Evolutionary conservation across 495 filamentous ascomycete genomes (phyloP).

Genomic region (Aspergillus affinis): DNA sequence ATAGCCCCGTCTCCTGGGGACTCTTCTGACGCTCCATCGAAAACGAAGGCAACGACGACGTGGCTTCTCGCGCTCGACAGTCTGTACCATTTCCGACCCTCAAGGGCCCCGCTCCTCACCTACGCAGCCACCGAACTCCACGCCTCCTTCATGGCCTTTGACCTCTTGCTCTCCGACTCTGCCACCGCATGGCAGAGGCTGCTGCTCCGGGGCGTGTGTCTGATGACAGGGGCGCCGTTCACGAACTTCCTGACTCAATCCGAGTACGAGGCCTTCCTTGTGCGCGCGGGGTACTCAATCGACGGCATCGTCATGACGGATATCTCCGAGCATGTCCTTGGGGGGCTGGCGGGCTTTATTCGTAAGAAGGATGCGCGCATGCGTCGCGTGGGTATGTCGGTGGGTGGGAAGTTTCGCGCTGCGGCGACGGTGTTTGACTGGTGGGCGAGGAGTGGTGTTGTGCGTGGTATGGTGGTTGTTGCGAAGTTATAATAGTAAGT

Average conservation of each 20-base stretch:
- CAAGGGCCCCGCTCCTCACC: constrained; percentile 37
- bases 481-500: constrained; percentile 17
- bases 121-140: constrained; percentile 33
- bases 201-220: constrained; percentile 34
- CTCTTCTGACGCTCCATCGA: background rate
- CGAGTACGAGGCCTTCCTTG: constrained; percentile 56
- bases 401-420: constrained; percentile 35
- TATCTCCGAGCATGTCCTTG: constrained; percentile 45
- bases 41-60: constrained; percentile 15
- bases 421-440: constrained; percentile 42
- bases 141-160: constrained; percentile 47
- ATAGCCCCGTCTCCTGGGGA: constrained; percentile 9
- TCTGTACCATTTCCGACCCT: constrained; percentile 51
- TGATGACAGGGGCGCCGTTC: constrained; percentile 32
- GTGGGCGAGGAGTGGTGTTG: constrained; percentile 43
- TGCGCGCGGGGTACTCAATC: constrained; percentile 39
- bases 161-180: constrained; percentile 30
- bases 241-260: constrained; percentile 49
- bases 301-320: constrained; percentile 40
- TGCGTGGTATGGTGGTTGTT: constrained; percentile 47
- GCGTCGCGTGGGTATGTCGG: constrained; percentile 32
- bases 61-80: constrained; percentile 54
- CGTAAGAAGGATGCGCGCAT: constrained; percentile 29
- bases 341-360: constrained; percentile 36
- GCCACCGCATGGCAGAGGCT: constrained; percentile 23